phyloP scores from a whole-genome alignment of 1,284 basidiomycete genomes.

The Abortiporus biennis region DNA sequence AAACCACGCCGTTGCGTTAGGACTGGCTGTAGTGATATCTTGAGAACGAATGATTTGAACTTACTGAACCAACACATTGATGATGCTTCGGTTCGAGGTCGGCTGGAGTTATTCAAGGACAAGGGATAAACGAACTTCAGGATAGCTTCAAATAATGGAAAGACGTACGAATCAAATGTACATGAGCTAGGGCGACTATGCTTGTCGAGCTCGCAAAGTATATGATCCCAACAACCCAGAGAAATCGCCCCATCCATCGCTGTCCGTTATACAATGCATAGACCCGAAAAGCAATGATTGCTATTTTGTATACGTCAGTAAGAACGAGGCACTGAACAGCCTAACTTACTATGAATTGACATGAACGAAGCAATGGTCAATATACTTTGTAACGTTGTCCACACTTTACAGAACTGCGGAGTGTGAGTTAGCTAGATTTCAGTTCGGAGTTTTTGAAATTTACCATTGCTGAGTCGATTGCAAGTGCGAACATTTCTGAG shows the following conservation, averaged over 20 bases:
- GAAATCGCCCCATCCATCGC: conserved; percentile 18
- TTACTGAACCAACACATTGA: conserved; percentile 21
- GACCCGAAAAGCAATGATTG: conserved; percentile 24
- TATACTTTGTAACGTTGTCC: conserved; percentile 23
- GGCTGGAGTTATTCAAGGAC: too few species aligned
- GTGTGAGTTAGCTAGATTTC: not conserved
- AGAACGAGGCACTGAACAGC: not conserved
- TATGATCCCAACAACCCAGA: conserved; percentile 19
- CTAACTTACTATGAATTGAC: conserved; percentile 24
- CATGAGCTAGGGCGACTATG: conserved; percentile 18
- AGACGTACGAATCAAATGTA: conserved; percentile 21
- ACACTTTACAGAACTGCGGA: conserved; percentile 23
- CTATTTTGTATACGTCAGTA: conserved; percentile 9
- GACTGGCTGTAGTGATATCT: too few species aligned
- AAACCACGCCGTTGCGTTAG: not conserved
- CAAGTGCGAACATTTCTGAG: conserved; percentile 13
- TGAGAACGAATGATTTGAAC: conserved; percentile 2
- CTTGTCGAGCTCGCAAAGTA: conserved; percentile 19
- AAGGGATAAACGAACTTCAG: not conserved
- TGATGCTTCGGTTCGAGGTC: conserved; percentile 20
- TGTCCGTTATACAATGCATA: conserved; percentile 23
- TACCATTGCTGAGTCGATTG: conserved; percentile 15
- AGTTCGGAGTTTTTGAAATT: not conserved
- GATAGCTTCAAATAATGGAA: not conserved
- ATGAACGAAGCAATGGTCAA: conserved; percentile 26